Conservation (phyloP, 2,329 filamentous ascomycete species). For the Coniochaeta hoffmannii region DNA sequence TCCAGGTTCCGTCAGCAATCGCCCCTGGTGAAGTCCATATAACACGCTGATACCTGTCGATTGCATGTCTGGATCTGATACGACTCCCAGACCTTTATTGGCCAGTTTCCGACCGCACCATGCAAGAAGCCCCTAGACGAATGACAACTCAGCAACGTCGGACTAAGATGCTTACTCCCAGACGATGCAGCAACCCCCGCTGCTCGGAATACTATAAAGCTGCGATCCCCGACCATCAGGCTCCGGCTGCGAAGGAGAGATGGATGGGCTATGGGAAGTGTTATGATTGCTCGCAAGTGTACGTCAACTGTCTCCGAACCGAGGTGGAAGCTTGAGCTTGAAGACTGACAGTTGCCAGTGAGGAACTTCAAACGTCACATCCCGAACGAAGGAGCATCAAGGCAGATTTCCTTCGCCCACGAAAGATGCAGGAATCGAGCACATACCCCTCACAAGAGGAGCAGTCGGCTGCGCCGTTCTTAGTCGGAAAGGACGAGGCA, state of each 20-base stretch:
- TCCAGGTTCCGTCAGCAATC: background rate
- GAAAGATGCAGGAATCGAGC: too few relatives aligned
- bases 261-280: background rate
- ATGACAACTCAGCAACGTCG: background rate
- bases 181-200: background rate
- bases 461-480: background rate
- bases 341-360: background rate
- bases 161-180: background rate
- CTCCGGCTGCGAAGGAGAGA: background rate
- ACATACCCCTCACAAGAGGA: background rate
- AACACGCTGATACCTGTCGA: background rate
- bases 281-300: background rate
- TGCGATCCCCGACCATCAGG: background rate
- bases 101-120: too few relatives aligned
- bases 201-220: background rate
- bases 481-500: background rate
- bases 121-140: background rate
- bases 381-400: too few relatives aligned
- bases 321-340: background rate
- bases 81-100: too few relatives aligned
- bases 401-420: too few relatives aligned
- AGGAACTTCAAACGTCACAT: background rate
- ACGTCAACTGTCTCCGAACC: background rate
- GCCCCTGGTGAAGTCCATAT: background rate
- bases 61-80: too few relatives aligned